phyloP scores from a whole-genome alignment of 1,284 basidiomycete genomes.

The Calocybe gambosa region DNA sequence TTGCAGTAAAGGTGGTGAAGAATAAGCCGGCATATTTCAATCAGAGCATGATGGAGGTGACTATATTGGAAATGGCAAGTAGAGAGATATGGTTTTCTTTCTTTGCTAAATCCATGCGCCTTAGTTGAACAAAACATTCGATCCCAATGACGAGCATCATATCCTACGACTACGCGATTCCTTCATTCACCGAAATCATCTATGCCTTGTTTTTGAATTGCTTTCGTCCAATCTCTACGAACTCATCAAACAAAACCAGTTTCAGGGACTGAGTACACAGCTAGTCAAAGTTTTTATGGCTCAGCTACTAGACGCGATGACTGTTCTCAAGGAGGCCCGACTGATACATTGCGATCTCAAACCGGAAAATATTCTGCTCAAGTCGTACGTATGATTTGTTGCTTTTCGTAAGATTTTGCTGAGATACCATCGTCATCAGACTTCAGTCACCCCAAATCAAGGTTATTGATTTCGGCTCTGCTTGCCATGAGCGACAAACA shows the following conservation, averaged over 20 bases:
- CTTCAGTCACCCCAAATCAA: conserved; percentile 98
- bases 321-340: conserved; percentile 90
- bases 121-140: conserved; percentile 87
- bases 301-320: conserved; percentile 89
- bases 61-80: conserved; percentile 88
- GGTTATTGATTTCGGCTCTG: conserved; percentile 98
- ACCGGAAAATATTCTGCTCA: conserved; percentile 92
- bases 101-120: conserved; percentile 19
- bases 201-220: conserved; percentile 97
- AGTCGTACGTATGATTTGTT: conserved; percentile 59
- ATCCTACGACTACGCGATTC: conserved; percentile 93
- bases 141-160: conserved; percentile 94
- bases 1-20: conserved; percentile 99
- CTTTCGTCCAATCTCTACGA: conserved; percentile 98
- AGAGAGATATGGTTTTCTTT: conserved; percentile 21
- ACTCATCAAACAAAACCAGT: conserved; percentile 99
- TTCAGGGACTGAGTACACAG: conserved; percentile 94
- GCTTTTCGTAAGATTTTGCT: background rate
- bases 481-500: conserved; percentile 97
- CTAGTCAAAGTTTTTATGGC: conserved; percentile 98
- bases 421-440: conserved; percentile 32
- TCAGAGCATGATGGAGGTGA: conserved; percentile 99
- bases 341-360: conserved; percentile 99
- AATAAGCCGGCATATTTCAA: conserved; percentile 99
- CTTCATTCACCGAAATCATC: conserved; percentile 94